phyloP scores from a whole-genome alignment of 345 rosid genomes.

The Noccaea caerulescens region DNA sequence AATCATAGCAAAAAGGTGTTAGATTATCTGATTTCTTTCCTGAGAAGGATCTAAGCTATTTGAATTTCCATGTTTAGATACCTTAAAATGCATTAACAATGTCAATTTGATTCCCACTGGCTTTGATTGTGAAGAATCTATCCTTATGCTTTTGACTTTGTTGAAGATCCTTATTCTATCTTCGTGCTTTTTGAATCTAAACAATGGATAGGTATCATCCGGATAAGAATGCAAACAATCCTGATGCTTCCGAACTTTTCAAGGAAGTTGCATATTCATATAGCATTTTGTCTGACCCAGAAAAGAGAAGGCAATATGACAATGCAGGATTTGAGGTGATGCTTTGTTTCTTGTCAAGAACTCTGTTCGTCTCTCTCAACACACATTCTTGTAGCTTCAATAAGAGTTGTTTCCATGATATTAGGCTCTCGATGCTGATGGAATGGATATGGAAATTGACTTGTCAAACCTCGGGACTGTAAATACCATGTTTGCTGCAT shows the following conservation, averaged over 20 bases:
- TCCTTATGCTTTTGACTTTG: slow-evolving; percentile 16
- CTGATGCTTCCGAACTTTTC: slow-evolving; percentile 94
- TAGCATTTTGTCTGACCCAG: slow-evolving; percentile 96
- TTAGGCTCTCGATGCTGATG: slow-evolving; percentile 87
- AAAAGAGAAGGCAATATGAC: slow-evolving; percentile 96
- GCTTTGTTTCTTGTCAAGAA: slow-evolving; percentile 11
- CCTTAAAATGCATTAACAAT: neutral
- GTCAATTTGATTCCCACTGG: neutral
- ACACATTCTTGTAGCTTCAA: neutral
- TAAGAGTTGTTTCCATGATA: neutral
- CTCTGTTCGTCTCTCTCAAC: neutral
- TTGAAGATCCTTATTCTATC: slow-evolving; percentile 9
- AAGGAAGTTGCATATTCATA: slow-evolving; percentile 99
- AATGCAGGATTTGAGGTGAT: slow-evolving; percentile 96
- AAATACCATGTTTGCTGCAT: slow-evolving; percentile 98
- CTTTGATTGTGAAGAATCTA: neutral
- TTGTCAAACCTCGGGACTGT: slow-evolving; percentile 97
- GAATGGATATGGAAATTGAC: slow-evolving; percentile 97
- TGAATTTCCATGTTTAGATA: neutral
- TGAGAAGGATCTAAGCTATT: neutral
- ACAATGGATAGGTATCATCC: slow-evolving; percentile 82
- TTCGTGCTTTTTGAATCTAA: neutral
- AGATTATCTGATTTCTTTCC: too few relatives aligned
- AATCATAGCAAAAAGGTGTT: neutral
- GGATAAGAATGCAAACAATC: slow-evolving; percentile 91